These are phyloP conservation scores for Ogataea degrootiae DNA, from an alignment of 805 yeast genomes.

Conservation along the genomic window DNA sequence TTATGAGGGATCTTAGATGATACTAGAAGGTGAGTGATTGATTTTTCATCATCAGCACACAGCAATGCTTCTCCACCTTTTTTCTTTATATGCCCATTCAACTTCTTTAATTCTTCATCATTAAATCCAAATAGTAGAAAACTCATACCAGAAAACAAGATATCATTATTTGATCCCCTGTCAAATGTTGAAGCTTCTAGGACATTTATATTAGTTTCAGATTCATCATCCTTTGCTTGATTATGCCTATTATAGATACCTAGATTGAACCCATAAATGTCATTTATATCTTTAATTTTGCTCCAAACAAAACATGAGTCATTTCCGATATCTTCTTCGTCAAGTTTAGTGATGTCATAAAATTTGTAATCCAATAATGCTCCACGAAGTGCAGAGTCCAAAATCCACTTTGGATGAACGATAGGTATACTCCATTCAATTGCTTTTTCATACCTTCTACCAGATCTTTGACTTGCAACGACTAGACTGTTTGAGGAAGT, in stretches of 20 bases:
- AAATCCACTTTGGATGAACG: conserved; percentile 47
- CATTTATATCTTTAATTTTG: conserved; percentile 1
- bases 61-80: conserved; percentile 22
- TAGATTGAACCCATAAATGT: conserved; percentile 7
- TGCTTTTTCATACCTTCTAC: conserved; percentile 50
- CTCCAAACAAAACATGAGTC: conserved; percentile 38
- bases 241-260: conserved; percentile 6
- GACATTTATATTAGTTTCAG: not conserved
- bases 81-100: conserved; percentile 10
- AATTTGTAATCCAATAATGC: conserved; percentile 37
- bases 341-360: conserved; percentile 31
- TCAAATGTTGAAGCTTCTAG: not conserved
- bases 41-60: conserved; percentile 14
- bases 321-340: conserved; percentile 18
- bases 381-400: conserved; percentile 40
- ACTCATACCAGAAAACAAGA: conserved; percentile 36
- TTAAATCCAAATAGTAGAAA: conserved; percentile 35
- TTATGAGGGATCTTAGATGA: conserved; percentile 19
- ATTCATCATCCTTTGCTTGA: not conserved
- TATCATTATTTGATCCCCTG: not conserved
- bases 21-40: conserved; percentile 34
- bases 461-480: conserved; percentile 46
- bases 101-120: conserved; percentile 14
- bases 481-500: conserved; percentile 40
- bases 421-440: conserved; percentile 48